Conservation (phyloP, 2,329 filamentous ascomycete genomes). For the Aureobasidium leucospermi region DNA sequence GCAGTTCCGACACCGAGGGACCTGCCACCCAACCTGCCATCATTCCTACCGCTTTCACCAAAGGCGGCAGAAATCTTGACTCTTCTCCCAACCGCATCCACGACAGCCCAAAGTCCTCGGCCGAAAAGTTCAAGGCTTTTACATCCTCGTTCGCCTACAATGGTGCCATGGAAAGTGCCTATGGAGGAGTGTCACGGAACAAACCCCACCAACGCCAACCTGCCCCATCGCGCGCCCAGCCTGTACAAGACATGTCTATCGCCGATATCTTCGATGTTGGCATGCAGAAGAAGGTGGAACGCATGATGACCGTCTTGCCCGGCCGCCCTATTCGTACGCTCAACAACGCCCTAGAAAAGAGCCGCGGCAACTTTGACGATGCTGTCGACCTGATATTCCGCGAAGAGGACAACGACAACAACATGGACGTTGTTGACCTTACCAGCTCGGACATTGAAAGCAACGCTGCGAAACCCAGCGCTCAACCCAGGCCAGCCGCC, state of each 20-base stretch:
- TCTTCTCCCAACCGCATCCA: conserved; percentile 25
- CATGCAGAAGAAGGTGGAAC: conserved; percentile 43
- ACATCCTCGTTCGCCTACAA: conserved; percentile 22
- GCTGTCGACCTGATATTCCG: conserved; percentile 43
- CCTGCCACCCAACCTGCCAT: conserved; percentile 48
- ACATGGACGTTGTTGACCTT: conserved; percentile 20
- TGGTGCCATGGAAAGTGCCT: conserved; percentile 36
- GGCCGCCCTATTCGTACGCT: conserved; percentile 40
- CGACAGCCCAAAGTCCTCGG: conserved; percentile 23
- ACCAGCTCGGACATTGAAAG: conserved; percentile 34
- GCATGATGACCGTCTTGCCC: conserved; percentile 45
- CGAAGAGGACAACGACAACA: conserved; percentile 25
- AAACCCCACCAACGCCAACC: conserved; percentile 23
- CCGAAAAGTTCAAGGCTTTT: conserved; percentile 19
- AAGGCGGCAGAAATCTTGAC: conserved; percentile 29
- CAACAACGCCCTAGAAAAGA: conserved; percentile 42
- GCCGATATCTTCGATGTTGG: conserved; percentile 46
- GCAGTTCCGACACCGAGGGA: conserved; percentile 23
- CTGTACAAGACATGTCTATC: conserved; percentile 38
- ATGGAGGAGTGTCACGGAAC: conserved; percentile 23
- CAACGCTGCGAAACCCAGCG: conserved; percentile 16
- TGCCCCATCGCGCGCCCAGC: conserved; percentile 35
- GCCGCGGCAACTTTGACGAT: conserved; percentile 48
- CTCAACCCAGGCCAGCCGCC: conserved; percentile 38
- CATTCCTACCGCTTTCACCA: conserved; percentile 51